Evolutionary conservation across 2,329 filamentous ascomycete genomes (phyloP), one percentile per base, ranked within the genome.

Genomic region (Leptosphaerulina australis): DNA sequence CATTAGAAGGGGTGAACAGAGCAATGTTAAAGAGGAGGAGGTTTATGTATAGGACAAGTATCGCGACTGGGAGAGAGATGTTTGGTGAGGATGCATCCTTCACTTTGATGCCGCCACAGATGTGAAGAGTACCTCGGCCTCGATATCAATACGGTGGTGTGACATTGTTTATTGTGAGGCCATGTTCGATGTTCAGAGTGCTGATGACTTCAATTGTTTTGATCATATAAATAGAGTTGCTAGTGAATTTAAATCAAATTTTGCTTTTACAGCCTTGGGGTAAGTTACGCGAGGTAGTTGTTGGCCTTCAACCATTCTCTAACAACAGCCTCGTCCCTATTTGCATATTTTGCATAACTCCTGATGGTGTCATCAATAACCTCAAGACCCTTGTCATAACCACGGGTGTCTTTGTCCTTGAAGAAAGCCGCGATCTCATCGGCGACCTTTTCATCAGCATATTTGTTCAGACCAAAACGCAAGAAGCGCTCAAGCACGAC

Each of bases 401-500:
- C 88, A 64, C 85, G 85, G 14, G 88, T 93, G 67, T 97, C 90
- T 79, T 93, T 96, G 64, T 83, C 82, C 63, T 83, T 81, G 79
- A 97, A 99, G 80, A 99, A 99, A 2, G 76, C 72, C 39, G 86
- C 81, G 64, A 99, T 94, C 44, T 97, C 91, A 58, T 85, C 80
- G 55, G 90, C 82, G 12, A 84, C 81, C 56, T 82, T 81, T 11
- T 79, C 76, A 62, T 91, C 86, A 3, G 89, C 84, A 70, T 95
- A 97, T 68, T 89, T 88, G 65, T 84, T 84, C 60, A 99, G 77
- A 34, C 86, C 86, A 60, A 88, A 79, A 62, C 89, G 86, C 63
- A 99, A 77, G 75, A 96, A 96, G 37, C 93, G 86, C 75, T 99
- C 93, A 12, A 97, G 79, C 3, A 97, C 84, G 22, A 97, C 88